These are phyloP conservation scores for Aspergillus jensenii DNA, from an alignment of 2,329 filamentous ascomycete species.

Conservation along the genomic window DNA sequence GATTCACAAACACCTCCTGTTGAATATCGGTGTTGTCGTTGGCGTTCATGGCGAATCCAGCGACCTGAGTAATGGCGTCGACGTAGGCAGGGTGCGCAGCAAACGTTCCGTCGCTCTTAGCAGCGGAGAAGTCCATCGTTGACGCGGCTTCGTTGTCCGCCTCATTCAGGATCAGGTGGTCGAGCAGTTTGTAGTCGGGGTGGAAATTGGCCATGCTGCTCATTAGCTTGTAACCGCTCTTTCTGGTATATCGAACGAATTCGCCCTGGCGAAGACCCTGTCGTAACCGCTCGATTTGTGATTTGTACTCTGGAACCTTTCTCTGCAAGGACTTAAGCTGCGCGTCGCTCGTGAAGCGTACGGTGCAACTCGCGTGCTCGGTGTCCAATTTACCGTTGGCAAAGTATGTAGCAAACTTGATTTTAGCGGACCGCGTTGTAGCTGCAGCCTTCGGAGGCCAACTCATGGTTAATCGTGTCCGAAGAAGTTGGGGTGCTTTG, in stretches of 20 bases:
- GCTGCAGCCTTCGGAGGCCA: slow-evolving; percentile 14
- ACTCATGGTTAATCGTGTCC: slow-evolving; percentile 14
- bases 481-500: slow-evolving; percentile 16
- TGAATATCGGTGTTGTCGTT: slow-evolving; percentile 15
- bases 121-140: not conserved
- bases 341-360: not conserved
- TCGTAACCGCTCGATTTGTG: not conserved
- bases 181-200: not conserved
- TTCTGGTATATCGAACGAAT: not conserved
- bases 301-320: not conserved
- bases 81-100: slow-evolving; percentile 15
- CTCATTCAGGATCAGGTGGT: slow-evolving; percentile 2
- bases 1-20: slow-evolving; percentile 16
- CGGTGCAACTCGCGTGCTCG: not conserved
- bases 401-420: not conserved
- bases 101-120: slow-evolving; percentile 9
- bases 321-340: not conserved
- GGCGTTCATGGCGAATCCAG: slow-evolving; percentile 19
- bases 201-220: not conserved
- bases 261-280: not conserved
- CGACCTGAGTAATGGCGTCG: slow-evolving; percentile 16
- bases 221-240: not conserved
- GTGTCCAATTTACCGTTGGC: not conserved
- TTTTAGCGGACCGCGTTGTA: not conserved
- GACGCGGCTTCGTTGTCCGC: slow-evolving; percentile 5